A percentile compares a stretch with the other conserved stretches of the same genome.
Evolutionary conservation across 192 early-diverging fungal genomes (phyloP).

Genomic region (Backusella westeae): DNA sequence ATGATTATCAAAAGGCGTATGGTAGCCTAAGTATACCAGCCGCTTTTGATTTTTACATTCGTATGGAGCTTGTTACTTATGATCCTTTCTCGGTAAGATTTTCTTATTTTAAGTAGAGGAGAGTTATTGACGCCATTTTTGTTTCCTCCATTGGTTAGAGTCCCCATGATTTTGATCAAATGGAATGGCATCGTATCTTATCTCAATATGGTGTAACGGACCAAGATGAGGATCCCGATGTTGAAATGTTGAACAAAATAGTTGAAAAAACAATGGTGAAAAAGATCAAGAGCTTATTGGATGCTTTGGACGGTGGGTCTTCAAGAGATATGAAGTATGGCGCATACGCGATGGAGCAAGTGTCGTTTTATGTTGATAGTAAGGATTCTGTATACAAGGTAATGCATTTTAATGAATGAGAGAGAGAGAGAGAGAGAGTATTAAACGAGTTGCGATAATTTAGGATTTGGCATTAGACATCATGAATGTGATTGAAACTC

Average conservation of each 20-base stretch:
- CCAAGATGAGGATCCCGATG: constrained; percentile 32
- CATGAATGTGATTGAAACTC: constrained; percentile 12
- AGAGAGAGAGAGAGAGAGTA: too few relatives aligned
- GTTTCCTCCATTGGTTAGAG: constrained; percentile 2
- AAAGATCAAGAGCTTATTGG: constrained; percentile 24
- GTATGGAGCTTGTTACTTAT: constrained; percentile 51
- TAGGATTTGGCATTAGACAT: constrained; percentile 20
- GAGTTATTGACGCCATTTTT: not conserved
- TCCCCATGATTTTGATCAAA: constrained; percentile 31
- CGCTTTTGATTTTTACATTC: constrained; percentile 57
- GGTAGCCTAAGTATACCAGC: constrained; percentile 50
- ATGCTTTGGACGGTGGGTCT: constrained; percentile 23
- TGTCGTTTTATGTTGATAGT: constrained; percentile 36
- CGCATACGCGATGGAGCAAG: constrained; percentile 27
- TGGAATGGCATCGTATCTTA: constrained; percentile 36
- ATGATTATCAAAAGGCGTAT: constrained; percentile 57
- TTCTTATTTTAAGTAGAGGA: not conserved
- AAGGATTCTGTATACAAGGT: constrained; percentile 28
- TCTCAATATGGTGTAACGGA: constrained; percentile 26
- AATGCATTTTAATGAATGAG: not conserved
- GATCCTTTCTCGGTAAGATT: constrained; percentile 43
- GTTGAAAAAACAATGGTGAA: constrained; percentile 34
- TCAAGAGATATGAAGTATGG: constrained; percentile 23
- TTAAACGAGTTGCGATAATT: too few relatives aligned
- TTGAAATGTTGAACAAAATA: constrained; percentile 34